Evolutionary conservation across 345 rosid species (phyloP), one percentile per base, ranked within the genome.

Genomic region (Populus alba): DNA sequence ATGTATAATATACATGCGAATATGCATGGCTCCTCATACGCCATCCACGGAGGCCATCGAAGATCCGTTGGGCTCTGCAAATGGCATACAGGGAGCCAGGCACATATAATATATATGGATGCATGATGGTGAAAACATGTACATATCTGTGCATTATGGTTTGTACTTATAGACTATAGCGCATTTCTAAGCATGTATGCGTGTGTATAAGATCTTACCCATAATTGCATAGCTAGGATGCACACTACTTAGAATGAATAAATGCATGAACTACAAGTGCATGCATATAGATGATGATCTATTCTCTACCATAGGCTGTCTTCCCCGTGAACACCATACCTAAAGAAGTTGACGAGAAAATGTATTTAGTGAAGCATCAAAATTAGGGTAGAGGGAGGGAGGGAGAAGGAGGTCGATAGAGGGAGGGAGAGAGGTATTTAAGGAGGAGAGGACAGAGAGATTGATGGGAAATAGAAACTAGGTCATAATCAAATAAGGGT

Each of bases 31-130:
- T 92, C 98, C 98, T 91, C 98, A 94, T 94, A 94, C 97, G 98
- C 98, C 98, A 94, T 92, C 89, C 95, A 87, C 92, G 84, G 86
- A 90, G 92, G 87, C 90, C 92, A 81, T 81, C 95, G 94, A 81
- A 66, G 49, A 29, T 80, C 82, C 88, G 97, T 81, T 85, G 89
- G 81, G 87, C 88, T 87, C 81, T 81, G 87, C 89, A 85, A 86
- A 92, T 94, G 98, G 98, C 98, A 94, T 94, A 94, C 98, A 94
- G 98, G 98, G 98, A 94, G 98, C 98, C 98, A 94, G 98, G 98
- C 97, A 91, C 85, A 90, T 81, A 79, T 68, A 67, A 33, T 10
- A 70, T 27, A 61, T 63, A 73, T 70, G 53, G 45, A 79, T 71
- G 49, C 39, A 75, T 65, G 77, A 5, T 61, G 51, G 18, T 11